Evolutionary conservation across 2,329 filamentous ascomycete genomes (phyloP).

Genomic region (Aureobasidium leucospermi): DNA sequence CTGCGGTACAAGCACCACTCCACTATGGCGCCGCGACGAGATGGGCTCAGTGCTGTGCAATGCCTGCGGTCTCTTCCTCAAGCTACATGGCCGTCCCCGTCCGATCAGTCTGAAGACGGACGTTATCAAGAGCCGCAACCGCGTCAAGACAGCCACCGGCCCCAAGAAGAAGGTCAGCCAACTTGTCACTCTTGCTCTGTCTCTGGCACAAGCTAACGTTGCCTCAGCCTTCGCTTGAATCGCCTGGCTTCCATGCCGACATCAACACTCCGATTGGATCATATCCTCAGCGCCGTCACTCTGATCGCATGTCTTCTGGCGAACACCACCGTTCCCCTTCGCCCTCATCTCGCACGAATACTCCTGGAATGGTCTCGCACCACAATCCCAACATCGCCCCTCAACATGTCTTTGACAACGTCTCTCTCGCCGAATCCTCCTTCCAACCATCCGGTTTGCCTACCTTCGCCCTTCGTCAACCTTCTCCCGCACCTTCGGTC

Average conservation of each 20-base stretch:
- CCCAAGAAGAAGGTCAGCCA: slow-evolving; percentile 52
- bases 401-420: slow-evolving; percentile 71
- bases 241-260: slow-evolving; percentile 49
- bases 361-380: slow-evolving; percentile 59
- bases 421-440: slow-evolving; percentile 57
- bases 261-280: slow-evolving; percentile 35
- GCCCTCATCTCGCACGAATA: slow-evolving; percentile 70
- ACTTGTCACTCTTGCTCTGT: background rate
- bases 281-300: slow-evolving; percentile 39
- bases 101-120: slow-evolving; percentile 97
- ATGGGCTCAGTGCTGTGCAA: slow-evolving; percentile 94
- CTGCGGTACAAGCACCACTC: slow-evolving; percentile 90
- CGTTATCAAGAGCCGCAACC: slow-evolving; percentile 98
- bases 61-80: slow-evolving; percentile 93
- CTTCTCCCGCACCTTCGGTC: slow-evolving; percentile 53
- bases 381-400: slow-evolving; percentile 61
- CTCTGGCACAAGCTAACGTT: background rate
- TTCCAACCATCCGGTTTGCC: slow-evolving; percentile 52
- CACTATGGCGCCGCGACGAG: slow-evolving; percentile 95
- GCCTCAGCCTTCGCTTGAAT: slow-evolving; percentile 38
- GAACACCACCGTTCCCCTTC: slow-evolving; percentile 69
- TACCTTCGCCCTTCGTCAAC: slow-evolving; percentile 39
- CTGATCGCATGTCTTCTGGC: slow-evolving; percentile 65
- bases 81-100: slow-evolving; percentile 85
- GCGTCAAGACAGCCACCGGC: slow-evolving; percentile 81